phyloP scores from a whole-genome alignment of 371 early-diverging fungal species.

The Mucor plumbeus region DNA sequence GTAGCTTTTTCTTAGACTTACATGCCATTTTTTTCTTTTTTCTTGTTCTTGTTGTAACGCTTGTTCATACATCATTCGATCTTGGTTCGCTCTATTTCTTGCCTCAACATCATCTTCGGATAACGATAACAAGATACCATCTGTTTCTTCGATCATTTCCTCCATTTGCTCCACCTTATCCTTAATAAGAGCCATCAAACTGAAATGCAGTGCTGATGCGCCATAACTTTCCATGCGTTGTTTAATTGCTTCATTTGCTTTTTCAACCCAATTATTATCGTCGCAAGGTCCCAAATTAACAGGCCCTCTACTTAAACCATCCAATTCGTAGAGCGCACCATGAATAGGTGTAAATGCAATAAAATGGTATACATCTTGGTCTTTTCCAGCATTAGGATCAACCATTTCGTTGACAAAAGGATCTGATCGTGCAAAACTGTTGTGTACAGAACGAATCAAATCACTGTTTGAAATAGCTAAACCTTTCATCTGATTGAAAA shows the following conservation, averaged over 20 bases:
- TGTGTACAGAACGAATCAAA: constrained; percentile 80
- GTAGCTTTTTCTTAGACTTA: constrained; percentile 28
- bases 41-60: constrained; percentile 55
- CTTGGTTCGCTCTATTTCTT: constrained; percentile 33
- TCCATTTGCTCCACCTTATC: constrained; percentile 65
- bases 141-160: constrained; percentile 58
- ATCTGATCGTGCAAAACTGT: constrained; percentile 82
- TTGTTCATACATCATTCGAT: constrained; percentile 44
- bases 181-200: constrained; percentile 83
- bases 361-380: constrained; percentile 90
- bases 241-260: constrained; percentile 75
- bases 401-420: constrained; percentile 75
- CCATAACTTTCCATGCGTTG: constrained; percentile 71
- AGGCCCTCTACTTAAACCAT: constrained; percentile 82
- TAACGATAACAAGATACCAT: constrained; percentile 46
- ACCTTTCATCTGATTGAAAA: constrained; percentile 68
- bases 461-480: constrained; percentile 86
- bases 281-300: constrained; percentile 66
- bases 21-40: constrained; percentile 52
- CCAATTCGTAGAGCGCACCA: constrained; percentile 85
- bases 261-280: constrained; percentile 71
- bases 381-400: constrained; percentile 60
- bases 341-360: constrained; percentile 83
- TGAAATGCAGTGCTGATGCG: constrained; percentile 80
- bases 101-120: constrained; percentile 44